Evolutionary conservation across 345 rosid species (phyloP).

Genomic region (Eutrema japonicum): DNA sequence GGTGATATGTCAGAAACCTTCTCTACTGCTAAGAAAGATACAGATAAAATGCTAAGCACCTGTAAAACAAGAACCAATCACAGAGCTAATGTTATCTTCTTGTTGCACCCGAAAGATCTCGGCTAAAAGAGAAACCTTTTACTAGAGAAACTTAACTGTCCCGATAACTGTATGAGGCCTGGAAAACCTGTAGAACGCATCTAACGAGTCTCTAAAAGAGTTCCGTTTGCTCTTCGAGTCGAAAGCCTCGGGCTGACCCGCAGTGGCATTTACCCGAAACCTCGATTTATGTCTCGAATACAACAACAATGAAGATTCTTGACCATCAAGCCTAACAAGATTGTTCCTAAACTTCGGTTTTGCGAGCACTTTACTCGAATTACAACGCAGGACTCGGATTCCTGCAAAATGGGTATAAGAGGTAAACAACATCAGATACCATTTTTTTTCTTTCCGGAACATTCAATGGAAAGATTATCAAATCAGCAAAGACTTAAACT

Average conservation of each 20-base stretch:
- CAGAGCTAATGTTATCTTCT: constrained; percentile 25
- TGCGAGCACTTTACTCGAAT: constrained; percentile 41
- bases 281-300: constrained; percentile 37
- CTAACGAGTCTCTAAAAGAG: constrained; percentile 52
- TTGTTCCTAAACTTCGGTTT: constrained; percentile 43
- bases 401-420: constrained; percentile 24
- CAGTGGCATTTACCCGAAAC: constrained; percentile 57
- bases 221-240: constrained; percentile 44
- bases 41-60: constrained; percentile 91
- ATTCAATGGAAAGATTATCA: neutral
- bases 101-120: neutral
- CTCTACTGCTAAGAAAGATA: constrained; percentile 86
- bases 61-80: constrained; percentile 39
- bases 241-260: constrained; percentile 62
- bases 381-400: constrained; percentile 45
- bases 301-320: constrained; percentile 26
- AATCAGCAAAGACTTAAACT: neutral
- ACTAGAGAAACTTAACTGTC: constrained; percentile 72
- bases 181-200: constrained; percentile 90
- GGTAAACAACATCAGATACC: neutral
- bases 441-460: neutral
- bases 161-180: constrained; percentile 94
- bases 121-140: neutral
- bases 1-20: constrained; percentile 81
- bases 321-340: constrained; percentile 41